These are phyloP conservation scores for Fomitopsis palustris DNA, from an alignment of 1,284 basidiomycete genomes.

Conservation along the genomic window DNA sequence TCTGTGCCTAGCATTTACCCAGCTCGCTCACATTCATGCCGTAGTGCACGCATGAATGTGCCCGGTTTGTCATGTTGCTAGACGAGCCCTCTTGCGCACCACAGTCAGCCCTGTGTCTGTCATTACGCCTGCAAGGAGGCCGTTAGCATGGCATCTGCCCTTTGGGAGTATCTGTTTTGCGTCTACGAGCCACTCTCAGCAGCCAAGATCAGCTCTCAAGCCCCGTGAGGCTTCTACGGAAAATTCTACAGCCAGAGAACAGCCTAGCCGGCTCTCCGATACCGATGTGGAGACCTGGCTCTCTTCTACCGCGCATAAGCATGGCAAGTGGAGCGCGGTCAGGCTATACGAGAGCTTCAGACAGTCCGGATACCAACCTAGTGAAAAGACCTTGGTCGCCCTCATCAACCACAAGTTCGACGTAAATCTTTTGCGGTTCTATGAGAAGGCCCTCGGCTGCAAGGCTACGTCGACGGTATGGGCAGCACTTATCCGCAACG, in stretches of 20 bases:
- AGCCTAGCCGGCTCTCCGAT: not conserved
- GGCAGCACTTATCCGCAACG: constrained; percentile 48
- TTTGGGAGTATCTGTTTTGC: not conserved
- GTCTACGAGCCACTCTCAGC: not conserved
- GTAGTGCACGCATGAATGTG: constrained; percentile 30
- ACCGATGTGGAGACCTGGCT: constrained; percentile 7
- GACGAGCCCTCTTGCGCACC: constrained; percentile 5
- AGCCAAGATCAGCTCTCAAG: not conserved
- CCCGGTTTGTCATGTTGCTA: constrained; percentile 22
- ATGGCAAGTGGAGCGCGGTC: constrained; percentile 6
- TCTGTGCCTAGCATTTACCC: not conserved
- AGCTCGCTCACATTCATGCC: not conserved
- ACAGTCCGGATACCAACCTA: constrained; percentile 32
- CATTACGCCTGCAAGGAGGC: not conserved
- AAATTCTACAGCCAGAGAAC: not conserved
- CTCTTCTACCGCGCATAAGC: not conserved
- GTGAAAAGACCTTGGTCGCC: constrained; percentile 33
- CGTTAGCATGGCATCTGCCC: not conserved
- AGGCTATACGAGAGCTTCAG: constrained; percentile 17
- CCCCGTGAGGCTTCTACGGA: not conserved
- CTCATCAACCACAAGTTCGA: constrained; percentile 34
- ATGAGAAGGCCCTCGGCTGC: constrained; percentile 39
- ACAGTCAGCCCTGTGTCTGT: not conserved
- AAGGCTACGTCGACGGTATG: constrained; percentile 42
- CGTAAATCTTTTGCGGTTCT: constrained; percentile 38